phyloP scores from a whole-genome alignment of 2,329 filamentous ascomycete genomes.

The Colletotrichum cereale region DNA sequence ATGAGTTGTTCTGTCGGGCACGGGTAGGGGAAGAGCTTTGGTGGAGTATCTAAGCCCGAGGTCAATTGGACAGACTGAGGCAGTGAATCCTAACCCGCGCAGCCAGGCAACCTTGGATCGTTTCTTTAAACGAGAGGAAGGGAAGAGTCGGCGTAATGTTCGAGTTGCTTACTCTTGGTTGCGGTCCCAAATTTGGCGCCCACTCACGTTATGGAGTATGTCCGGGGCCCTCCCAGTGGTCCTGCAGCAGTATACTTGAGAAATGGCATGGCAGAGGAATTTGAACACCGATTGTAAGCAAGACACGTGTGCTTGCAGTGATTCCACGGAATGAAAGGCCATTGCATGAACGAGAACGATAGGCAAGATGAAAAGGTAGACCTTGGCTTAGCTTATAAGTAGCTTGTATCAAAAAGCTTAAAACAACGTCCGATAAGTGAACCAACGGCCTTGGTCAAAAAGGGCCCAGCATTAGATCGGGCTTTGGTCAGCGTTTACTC shows the following conservation, averaged over 20 bases:
- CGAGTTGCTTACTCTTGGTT: slow-evolving; percentile 14
- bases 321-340: neutral
- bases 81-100: neutral
- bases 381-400: neutral
- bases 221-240: neutral
- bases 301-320: neutral
- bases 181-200: neutral
- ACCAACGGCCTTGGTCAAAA: neutral
- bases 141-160: slow-evolving; percentile 21
- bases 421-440: neutral
- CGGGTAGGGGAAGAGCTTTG: no score
- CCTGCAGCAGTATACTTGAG: neutral
- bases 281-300: neutral
- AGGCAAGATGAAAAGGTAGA: neutral
- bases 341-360: neutral
- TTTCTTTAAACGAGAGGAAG: neutral
- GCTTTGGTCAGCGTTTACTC: slow-evolving; percentile 27
- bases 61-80: neutral
- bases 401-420: slow-evolving; percentile 13
- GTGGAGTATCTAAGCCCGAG: no score
- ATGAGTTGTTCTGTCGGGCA: neutral
- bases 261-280: neutral
- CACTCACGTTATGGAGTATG: neutral
- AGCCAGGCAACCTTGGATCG: neutral
- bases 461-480: neutral